Evolutionary conservation across 2,329 filamentous ascomycete species (phyloP).

Genomic region (Hysterium pulicare): DNA sequence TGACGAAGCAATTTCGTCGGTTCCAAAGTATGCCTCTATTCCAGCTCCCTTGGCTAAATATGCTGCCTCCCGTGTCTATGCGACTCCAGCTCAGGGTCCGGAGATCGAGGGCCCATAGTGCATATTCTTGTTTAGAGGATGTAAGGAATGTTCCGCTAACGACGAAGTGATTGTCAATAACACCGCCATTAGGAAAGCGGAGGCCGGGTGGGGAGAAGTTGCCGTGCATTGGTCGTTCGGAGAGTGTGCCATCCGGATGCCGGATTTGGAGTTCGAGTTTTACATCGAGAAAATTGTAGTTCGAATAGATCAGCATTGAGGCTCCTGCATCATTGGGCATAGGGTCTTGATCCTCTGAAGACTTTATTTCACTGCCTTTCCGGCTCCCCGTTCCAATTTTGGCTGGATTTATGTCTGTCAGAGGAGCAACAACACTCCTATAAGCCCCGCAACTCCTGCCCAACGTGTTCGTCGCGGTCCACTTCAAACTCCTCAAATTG

Average conservation of each 20-base stretch:
- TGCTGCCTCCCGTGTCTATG: slow-evolving; percentile 86
- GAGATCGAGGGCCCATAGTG: slow-evolving; percentile 90
- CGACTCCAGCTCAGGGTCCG: slow-evolving; percentile 87
- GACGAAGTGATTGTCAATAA: slow-evolving; percentile 94
- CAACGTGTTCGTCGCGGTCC: slow-evolving; percentile 83
- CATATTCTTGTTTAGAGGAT: slow-evolving; percentile 97
- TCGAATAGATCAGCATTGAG: slow-evolving; percentile 94
- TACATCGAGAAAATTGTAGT: slow-evolving; percentile 98
- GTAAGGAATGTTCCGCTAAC: slow-evolving; percentile 97
- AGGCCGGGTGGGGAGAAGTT: slow-evolving; percentile 85
- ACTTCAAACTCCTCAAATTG: slow-evolving; percentile 90
- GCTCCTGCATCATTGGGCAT: slow-evolving; percentile 43
- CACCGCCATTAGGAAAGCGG: slow-evolving; percentile 90
- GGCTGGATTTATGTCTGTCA: slow-evolving; percentile 63
- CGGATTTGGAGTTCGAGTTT: slow-evolving; percentile 92
- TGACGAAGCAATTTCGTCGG: slow-evolving; percentile 89
- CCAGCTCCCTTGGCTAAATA: slow-evolving; percentile 97
- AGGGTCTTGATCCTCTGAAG: slow-evolving; percentile 30
- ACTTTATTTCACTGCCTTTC: slow-evolving; percentile 38
- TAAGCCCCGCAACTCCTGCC: slow-evolving; percentile 96
- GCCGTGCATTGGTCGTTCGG: slow-evolving; percentile 85
- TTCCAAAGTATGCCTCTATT: slow-evolving; percentile 94
- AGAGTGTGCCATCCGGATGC: slow-evolving; percentile 74
- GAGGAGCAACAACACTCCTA: slow-evolving; percentile 85
- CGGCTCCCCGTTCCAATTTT: slow-evolving; percentile 61